A percentile compares a stretch with the other conserved stretches of the same genome.
Evolutionary conservation across 164 flowering plant genomes (phyloP).

Genomic region (grape (Vitis vinifera)): DNA sequence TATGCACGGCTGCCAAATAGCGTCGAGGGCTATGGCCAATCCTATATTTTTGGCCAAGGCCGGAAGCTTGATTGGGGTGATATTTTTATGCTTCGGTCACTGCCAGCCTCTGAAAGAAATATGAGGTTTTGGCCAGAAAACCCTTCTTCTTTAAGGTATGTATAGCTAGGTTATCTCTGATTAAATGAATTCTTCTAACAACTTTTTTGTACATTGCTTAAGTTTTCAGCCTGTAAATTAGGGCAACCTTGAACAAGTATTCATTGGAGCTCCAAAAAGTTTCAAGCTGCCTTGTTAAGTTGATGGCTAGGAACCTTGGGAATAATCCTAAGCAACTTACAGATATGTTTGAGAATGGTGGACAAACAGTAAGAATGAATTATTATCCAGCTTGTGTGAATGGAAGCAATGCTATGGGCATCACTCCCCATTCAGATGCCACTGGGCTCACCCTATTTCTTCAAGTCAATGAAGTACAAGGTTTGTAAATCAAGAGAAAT

Average conservation of each 20-base stretch:
- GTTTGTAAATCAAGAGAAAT: too few relatives aligned
- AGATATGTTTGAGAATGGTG: conserved; percentile 23
- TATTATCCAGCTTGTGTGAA: conserved; percentile 46
- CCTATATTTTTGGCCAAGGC: not conserved
- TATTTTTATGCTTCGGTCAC: not conserved
- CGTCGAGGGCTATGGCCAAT: conserved; percentile 36
- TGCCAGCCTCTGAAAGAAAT: too few relatives aligned
- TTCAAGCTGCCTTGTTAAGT: conserved; percentile 11
- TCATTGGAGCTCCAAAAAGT: conserved; percentile 28
- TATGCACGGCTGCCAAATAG: conserved; percentile 31
- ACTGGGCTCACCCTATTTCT: too few relatives aligned
- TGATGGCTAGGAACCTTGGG: conserved; percentile 37
- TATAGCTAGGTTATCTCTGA: too few relatives aligned
- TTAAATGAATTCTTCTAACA: too few relatives aligned
- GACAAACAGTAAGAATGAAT: conserved; percentile 37
- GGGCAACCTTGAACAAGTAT: conserved; percentile 39
- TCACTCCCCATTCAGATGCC: conserved; percentile 49
- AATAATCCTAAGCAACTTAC: conserved; percentile 24
- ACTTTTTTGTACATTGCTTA: not conserved
- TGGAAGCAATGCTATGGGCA: conserved; percentile 40
- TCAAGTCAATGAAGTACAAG: too few relatives aligned
- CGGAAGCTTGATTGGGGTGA: conserved; percentile 3
- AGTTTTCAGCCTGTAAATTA: not conserved
- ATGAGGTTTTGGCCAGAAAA: too few relatives aligned
- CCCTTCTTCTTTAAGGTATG: not conserved